Base-by-base conservation (phyloP, 2,329 filamentous ascomycete species). In the Neofusicoccum parvum region DNA sequence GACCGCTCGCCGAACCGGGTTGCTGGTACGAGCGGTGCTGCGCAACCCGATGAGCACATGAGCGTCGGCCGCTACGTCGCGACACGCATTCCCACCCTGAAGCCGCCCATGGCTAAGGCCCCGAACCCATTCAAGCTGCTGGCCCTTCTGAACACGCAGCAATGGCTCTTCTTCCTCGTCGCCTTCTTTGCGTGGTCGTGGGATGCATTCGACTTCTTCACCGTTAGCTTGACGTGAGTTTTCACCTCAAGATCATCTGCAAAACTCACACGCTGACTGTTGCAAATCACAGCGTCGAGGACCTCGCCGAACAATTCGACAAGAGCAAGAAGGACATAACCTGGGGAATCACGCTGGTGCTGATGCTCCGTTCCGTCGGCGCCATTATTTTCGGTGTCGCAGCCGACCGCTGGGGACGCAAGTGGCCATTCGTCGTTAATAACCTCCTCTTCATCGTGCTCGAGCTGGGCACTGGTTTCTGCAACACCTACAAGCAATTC, bases 281-380 rank as follows among this genome's bases (percentile, higher is more conserved):
- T 11, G 1, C 3, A 11, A 2, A 3, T 1, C 10, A 14, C 27
- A 59, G 54, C 0, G 82, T 88, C 15, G 75, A 78, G 5, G 72
- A 85, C 43, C 75, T 88, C 11, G 85, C 86, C 2, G 77, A 83
- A 65, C 73, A 78, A 2, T 88, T 88, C 69, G 79, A 77, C 56
- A 84, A 82, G 68, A 79, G 81, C 2, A 84, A 85, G 58, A 82
- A 82, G 10, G 83, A 88, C 62, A 87, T 88, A 66, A 87, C 86
- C 2, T 88, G 86, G 86, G 85, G 80, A 54, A 80, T 82, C 65
- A 80, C 72, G 0, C 69, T 75, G 12, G 75, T 75, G 41, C 67
- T 88, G 15, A 89, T 89, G 87, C 80, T 88, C 67, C 81, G 86
- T 56, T 86, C 83, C 3, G 82, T 88, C 7, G 87, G 86, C 6